Evolutionary conservation across 108 stramenopile species (phyloP), one percentile per base, ranked within the genome.

Genomic region (Nitzschia sp.): DNA sequence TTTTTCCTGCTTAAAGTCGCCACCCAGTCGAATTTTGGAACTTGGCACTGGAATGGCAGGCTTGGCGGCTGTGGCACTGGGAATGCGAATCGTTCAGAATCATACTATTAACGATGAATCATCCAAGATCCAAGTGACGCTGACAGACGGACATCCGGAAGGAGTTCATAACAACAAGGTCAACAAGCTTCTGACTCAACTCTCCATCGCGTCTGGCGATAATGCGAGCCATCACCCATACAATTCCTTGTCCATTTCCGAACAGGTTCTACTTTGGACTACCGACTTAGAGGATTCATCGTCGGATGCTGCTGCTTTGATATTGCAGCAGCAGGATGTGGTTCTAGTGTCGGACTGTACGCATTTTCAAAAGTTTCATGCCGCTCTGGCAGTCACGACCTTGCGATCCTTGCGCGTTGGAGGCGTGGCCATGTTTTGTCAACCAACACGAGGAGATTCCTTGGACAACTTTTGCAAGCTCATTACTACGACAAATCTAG

Each of bases 11-110:
- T 3, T 59, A 25, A 19, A 25, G 26, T 15, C 38, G 23, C 23
- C 24, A 1, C 36, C 36, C 6, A 23, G 64, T 33, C 69, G 77
- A 61, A 49, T 90, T 45, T 51, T 87, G 54, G 90, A 91, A 56
- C 60, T 91, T 62, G 90, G 90, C 46, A 83, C 85, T 36, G 92
- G 92, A 23, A 90, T 90, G 88, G 92, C 92, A 0, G 92, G 89
- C 0, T 60, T 93, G 36, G 81, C 92, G 29, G 87, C 82, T 6
- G 64, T 87, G 33, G 42, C 79, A 3, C 25, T 88, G 56, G 79
- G 64, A 30, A 17, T 51, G 0, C 31, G 57, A 21, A 6, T 72
- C 29, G 60, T 23, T 9, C 64, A 54, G 27, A 30, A 5, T 3
- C 28, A 36, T 15, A 54, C 4, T 21, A 2, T 62, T n/a, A 64